Evolutionary conservation across 306 rosid genomes (phyloP).

Genomic region (Lupinus albus): DNA sequence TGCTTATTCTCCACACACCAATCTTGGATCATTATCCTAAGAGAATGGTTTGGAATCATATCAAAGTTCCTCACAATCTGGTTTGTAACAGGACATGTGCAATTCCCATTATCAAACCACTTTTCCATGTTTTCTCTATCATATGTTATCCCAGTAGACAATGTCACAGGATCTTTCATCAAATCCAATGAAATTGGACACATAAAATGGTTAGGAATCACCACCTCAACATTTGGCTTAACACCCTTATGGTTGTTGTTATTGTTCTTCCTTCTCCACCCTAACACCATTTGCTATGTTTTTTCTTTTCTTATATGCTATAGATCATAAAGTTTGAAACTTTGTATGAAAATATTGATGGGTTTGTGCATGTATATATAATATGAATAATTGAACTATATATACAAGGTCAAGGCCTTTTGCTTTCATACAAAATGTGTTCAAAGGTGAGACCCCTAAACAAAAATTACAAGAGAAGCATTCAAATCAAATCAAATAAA

Average conservation of each 20-base stretch:
- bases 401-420: slow-evolving; percentile 6
- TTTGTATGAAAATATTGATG: slow-evolving; percentile 31
- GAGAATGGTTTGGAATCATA: slow-evolving; percentile 69
- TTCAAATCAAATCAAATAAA: too few species aligned
- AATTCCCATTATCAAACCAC: slow-evolving; percentile 73
- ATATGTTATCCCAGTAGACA: slow-evolving; percentile 75
- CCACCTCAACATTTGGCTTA: slow-evolving; percentile 45
- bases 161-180: slow-evolving; percentile 85
- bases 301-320: background rate
- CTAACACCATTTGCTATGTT: slow-evolving; percentile 53
- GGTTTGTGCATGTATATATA: slow-evolving; percentile 26
- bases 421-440: slow-evolving; percentile 46
- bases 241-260: slow-evolving; percentile 11
- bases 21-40: slow-evolving; percentile 71
- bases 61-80: slow-evolving; percentile 57
- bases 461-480: slow-evolving; percentile 44
- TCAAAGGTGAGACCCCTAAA: slow-evolving; percentile 48
- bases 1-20: slow-evolving; percentile 65
- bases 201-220: slow-evolving; percentile 59
- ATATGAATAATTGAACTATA: background rate
- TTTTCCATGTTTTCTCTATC: slow-evolving; percentile 69
- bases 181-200: slow-evolving; percentile 75
- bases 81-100: slow-evolving; percentile 67
- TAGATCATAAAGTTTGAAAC: slow-evolving; percentile 34
- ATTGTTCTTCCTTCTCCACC: slow-evolving; percentile 58